phyloP scores from a whole-genome alignment of 2,329 filamentous ascomycete species.

The Fusarium tanahbumbuense region DNA sequence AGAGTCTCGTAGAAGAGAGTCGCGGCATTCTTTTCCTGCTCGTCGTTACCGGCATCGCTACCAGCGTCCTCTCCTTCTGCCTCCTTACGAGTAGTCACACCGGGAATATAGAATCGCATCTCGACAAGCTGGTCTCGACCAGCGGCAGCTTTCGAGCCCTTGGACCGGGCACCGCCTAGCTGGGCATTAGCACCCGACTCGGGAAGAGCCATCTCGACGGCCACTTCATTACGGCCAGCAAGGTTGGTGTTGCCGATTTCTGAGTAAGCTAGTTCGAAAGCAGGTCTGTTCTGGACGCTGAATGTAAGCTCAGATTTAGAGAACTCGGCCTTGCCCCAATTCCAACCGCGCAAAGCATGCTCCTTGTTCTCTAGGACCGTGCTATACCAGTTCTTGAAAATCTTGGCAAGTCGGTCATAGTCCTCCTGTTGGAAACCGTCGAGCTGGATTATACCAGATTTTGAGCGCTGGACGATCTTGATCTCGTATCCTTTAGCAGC shows the following conservation, averaged over 20 bases:
- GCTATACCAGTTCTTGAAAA: conserved; percentile 99
- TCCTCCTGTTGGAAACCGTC: conserved; percentile 97
- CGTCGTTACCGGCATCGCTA: conserved; percentile 60
- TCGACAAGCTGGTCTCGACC: conserved; percentile 94
- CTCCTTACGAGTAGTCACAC: conserved; percentile 83
- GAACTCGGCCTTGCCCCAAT: conserved; percentile 99
- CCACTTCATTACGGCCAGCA: conserved; percentile 96
- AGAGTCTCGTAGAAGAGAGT: conserved; percentile 98
- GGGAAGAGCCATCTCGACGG: conserved; percentile 89
- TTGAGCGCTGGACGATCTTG: conserved; percentile 83
- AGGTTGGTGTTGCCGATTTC: conserved; percentile 98
- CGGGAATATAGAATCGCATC: conserved; percentile 99
- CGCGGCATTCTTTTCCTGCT: conserved; percentile 90
- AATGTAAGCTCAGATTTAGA: conserved; percentile 94
- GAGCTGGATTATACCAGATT: conserved; percentile 87
- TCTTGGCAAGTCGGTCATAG: conserved; percentile 87
- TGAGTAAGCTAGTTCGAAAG: conserved; percentile 96
- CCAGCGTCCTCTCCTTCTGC: conserved; percentile 75
- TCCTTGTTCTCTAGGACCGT: conserved; percentile 92
- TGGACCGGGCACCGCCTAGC: conserved; percentile 77
- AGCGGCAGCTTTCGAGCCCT: conserved; percentile 89
- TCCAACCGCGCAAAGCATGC: conserved; percentile 96
- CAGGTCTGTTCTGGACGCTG: conserved; percentile 95
- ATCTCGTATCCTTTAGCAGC: conserved; percentile 93
- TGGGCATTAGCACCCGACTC: conserved; percentile 79